Base-by-base conservation (phyloP, 176 grass and related monocot genomes). In the Panicum miliaceum region DNA sequence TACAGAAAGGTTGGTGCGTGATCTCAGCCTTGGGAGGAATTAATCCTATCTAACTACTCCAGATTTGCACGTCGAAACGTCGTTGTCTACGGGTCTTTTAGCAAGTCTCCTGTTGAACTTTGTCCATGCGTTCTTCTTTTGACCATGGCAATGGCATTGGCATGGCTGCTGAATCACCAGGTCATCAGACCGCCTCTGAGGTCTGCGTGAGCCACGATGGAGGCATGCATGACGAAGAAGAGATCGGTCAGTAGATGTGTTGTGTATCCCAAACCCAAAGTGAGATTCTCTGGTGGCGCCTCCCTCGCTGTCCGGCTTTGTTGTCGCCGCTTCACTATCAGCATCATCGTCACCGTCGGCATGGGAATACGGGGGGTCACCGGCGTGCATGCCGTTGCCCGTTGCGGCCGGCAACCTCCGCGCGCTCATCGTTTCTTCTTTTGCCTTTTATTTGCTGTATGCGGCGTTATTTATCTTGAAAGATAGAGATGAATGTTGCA, bases 21-120 rank as follows among this genome's bases (percentile, higher is more conserved):
- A 64, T 5, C 19, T 70, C 67, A 46, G 67, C 40, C 22, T 70
- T 70, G 19, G 52, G 2, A 8, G 3, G 3, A 41, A 22, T 3
- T 18, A 56, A 6, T 20, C 15, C 37, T 68, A 41, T 8, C 68
- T 70, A 45, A 11, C 40, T 23, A 25, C 40, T 46, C 59, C 68
- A 26, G 25, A 19, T 78, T 62, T 78, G 27, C 45, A 38, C 0
- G 34, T 26, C 22, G 64, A 70, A 41, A 34, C 54, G 53, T 73
- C 73, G 80, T 2, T 61, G 40, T 82, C 68, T 1, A 35, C 2
- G 53, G 19, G 53, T 4, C 38, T 82, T 82, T 61, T 62, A 47
- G 68, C 67, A n/a, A 62, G 18, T 15, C 51, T 22, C 0, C 53
- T 60, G 53, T 16, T 19, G 40, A 10, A 9, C 29, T 63, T 63